Evolutionary conservation across 441 rosid genomes (phyloP), one percentile per base, ranked within the genome.

Genomic region (Euphorbia celastroides): DNA sequence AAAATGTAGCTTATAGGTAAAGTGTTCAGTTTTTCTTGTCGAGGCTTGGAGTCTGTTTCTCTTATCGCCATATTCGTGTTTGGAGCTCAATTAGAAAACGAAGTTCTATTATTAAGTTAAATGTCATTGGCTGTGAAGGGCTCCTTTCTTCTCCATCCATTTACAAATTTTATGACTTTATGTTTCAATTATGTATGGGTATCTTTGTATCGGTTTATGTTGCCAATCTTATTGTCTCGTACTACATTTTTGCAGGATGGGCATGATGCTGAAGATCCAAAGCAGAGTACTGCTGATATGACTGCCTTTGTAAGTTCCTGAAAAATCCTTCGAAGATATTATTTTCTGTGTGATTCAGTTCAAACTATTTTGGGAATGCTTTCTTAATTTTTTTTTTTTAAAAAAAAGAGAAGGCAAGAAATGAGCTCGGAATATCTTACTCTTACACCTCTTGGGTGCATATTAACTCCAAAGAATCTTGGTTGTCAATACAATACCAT

Each of bases 251-350:
- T 14, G 75, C 84, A 90, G 97, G 97, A 90, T 65, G 89, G 91
- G 25, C 88, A 82, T 58, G 89, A 84, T 79, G 70, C 85, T 64
- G 91, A 83, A 54, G 89, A 88, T 82, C 66, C 77, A 30, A 88
- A 88, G 73, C 88, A 88, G 80, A 83, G 82, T 75, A 82, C 93
- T 69, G 83, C 91, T 60, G 93, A 90, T 69, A 90, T 90, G 95
- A 82, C 93, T 1, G 83, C 71, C 70, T 87, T 88, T 79, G 97
- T 90, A 73, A 90, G 97, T 80, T 32, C 27, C 58, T 52, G 25
- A 36, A 25, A 50, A 16, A 14, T 10, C 32, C 34, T 22, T 55
- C 6, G 8, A 50, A 13, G n/a, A 13, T 20, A 2, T 36, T 2
- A 36, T 36, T 2, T 36, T 51, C 55, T 20, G 50, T 65, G 27